Evolutionary conservation across 805 yeast species (phyloP), one percentile per base, ranked within the genome.

Genomic region (Hermanozyma aechmeae): DNA sequence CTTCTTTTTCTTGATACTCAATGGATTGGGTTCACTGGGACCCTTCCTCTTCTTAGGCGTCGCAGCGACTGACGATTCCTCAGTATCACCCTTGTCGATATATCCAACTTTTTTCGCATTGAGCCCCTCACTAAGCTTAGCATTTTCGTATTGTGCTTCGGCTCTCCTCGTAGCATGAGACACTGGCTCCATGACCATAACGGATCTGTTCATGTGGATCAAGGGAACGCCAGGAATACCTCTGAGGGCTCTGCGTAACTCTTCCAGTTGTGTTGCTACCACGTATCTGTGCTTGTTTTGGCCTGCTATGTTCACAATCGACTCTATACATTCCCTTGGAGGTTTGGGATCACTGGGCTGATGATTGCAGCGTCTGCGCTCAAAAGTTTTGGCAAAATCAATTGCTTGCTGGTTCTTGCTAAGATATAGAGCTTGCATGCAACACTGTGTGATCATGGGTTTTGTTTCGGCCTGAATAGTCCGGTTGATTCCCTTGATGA

Each of bases 161-260:
- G 40, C 54, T 19, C 42, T 44, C 11, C 49, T 41, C 24, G 89
- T 79, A 5, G 83, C 82, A 22, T 68, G 70, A 29, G 95, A 81
- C 41, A 86, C 59, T 6, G 96, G 96, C 55, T 92, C 98, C 92
- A 92, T 76, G 16, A 92, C 77, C 89, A 92, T 83, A 12, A 92
- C 98, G 1, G 95, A 75, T 36, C 96, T 68, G 46, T 81, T 78
- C 73, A 92, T 76, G 51, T 81, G 87, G 7, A 89, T 61, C 39
- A 92, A 54, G 1, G 98, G 98, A 1, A 85, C 80, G 9, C 96
- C 98, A 1, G 98, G 94, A 8, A 86, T 64, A 17, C 62, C 62
- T 40, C 97, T 68, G 36, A 92, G 61, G 27, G 63, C 60, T 32
- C 73, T 70, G 42, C 98, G 70, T 30, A 87, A 61, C 16, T 71